Base-by-base conservation (phyloP, 2,329 filamentous ascomycete species). In the Amauroascus verrucosus region DNA sequence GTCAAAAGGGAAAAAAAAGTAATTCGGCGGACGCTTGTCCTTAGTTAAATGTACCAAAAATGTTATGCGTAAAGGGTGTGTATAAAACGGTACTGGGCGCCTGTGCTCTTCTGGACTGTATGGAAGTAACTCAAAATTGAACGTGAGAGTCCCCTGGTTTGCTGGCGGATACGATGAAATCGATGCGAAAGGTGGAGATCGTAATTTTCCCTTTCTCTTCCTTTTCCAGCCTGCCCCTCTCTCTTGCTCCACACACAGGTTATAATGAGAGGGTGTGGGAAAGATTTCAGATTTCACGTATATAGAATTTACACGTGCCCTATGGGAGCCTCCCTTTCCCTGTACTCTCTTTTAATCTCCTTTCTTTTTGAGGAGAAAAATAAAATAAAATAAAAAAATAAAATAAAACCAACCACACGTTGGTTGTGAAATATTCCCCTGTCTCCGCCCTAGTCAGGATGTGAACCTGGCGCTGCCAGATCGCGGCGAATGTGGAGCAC, bases 41-140 rank as follows among this genome's bases (percentile, higher is more conserved):
- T 46, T 46, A 52, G 50, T 52, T 52, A 52, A 52, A 52, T 52
- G 50, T 52, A 52, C 50, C 50, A 26, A 52, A n/a, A 46, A 52
- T 45, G 41, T 40, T 46, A 52, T 46, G 50, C 50, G 41, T 35
- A 18, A 35, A 30, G 26, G 11, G 47, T 49, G 47, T 40, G 33
- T 50, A 43, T 50, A 30, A 32, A 43, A n/a, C 24, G 24, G 35
- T 46, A 48, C 33, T 28, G 46, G 33, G 20, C 20, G 46, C 20
- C 35, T 48, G 44, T 48, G 26, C 33, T 26, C 33, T 24, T 38
- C 32, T 28, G 40, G 50, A 46, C 41, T 18, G 40, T 43, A n/a
- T 44, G 32, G 38, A 46, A 52, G 50, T 45, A 52, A 52, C 50
- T 46, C 43, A 45, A 51, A 51, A n/a, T n/a, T 24, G 30, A 51